Percentiles rank a stretch among this genome's conserved stretches.
These are phyloP conservation scores for Tubosaeta sp. DNA, from an alignment of 768 basidiomycete species.

Conservation along the genomic window DNA sequence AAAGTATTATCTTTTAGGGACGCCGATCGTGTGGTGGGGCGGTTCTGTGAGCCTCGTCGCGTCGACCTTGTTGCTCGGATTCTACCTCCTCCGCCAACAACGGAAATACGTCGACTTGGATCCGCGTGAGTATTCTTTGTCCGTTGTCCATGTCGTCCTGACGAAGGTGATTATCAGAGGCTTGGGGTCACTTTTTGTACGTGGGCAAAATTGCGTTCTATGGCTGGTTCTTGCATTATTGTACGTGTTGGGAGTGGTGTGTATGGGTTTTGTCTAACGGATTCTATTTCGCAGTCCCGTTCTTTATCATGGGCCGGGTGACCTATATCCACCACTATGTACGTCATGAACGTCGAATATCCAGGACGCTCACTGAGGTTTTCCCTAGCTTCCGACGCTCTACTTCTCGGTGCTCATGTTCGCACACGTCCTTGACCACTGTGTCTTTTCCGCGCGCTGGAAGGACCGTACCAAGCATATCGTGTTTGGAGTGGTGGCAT, in stretches of 20 bases:
- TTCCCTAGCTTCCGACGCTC: slow-evolving; percentile 78
- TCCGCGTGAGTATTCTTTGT: slow-evolving; percentile 50
- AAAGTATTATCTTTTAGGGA: slow-evolving; percentile 93
- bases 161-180: slow-evolving; percentile 41
- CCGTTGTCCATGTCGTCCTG: slow-evolving; percentile 2
- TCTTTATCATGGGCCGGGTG: slow-evolving; percentile 96
- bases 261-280: not conserved
- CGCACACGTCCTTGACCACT: slow-evolving; percentile 88
- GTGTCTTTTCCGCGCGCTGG: slow-evolving; percentile 77
- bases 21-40: slow-evolving; percentile 92
- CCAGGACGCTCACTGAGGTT: not conserved
- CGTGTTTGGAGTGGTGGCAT: slow-evolving; percentile 60
- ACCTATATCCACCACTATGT: slow-evolving; percentile 97
- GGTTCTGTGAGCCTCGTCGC: slow-evolving; percentile 61
- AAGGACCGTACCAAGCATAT: slow-evolving; percentile 63
- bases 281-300: slow-evolving; percentile 59
- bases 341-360: slow-evolving; percentile 27
- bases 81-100: slow-evolving; percentile 80
- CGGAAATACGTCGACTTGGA: slow-evolving; percentile 91
- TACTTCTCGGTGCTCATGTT: slow-evolving; percentile 94
- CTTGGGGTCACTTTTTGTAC: slow-evolving; percentile 94
- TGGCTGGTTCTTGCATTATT: slow-evolving; percentile 89
- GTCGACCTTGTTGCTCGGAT: slow-evolving; percentile 46
- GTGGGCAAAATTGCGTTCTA: slow-evolving; percentile 87
- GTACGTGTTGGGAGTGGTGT: slow-evolving; percentile 41